Evolutionary conservation across 2,329 filamentous ascomycete genomes (phyloP), one percentile per base, ranked within the genome.

Genomic region (Aspergillus niger): DNA sequence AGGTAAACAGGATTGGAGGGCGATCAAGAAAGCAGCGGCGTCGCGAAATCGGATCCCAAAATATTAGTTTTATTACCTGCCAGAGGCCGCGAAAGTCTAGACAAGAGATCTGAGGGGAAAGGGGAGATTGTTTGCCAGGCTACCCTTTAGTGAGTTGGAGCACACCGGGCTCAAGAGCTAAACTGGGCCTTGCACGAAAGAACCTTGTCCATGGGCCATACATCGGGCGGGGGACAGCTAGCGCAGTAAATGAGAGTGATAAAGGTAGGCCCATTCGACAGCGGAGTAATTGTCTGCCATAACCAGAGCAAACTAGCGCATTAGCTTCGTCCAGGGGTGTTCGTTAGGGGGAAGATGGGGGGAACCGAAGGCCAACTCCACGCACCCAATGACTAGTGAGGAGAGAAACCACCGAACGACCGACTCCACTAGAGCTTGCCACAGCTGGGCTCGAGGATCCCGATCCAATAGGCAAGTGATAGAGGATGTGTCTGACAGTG

Each of bases 381-480:
- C 62, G 60, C 64, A 70, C 67, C 67, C 67, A 67, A 44, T 55
- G 17, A 71, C 69, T 72, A 72, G 70, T 69, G 65, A 67, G 58
- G 58, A 66, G 59, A 66, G 56, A 63, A 62, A 62, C 56, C 55
- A 61, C 48, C 65, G 57, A 30, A 56, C 58, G 62, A 65, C 64
- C 58, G 62, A 65, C 64, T 70, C 72, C 72, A 74, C 72, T 54
- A 44, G 48, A 74, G 69, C 70, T 55, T 73, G 65, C 69, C 69
- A 72, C 57, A 17, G n/a, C 52, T 30, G 52, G 32, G n/a, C n/a
- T 5, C 11, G 41, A 30, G 22, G 53, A 55, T 47, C 41, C 41
- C 39, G 53, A 47, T 55, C 53, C 53, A 55, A 55, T 55, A 43
- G 41, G 43, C 28, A 55, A 32, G 39, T 32, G 17, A 30, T 55